Base-by-base conservation (phyloP, 148 eudicot genomes). In the Linanthus parryae region DNA sequence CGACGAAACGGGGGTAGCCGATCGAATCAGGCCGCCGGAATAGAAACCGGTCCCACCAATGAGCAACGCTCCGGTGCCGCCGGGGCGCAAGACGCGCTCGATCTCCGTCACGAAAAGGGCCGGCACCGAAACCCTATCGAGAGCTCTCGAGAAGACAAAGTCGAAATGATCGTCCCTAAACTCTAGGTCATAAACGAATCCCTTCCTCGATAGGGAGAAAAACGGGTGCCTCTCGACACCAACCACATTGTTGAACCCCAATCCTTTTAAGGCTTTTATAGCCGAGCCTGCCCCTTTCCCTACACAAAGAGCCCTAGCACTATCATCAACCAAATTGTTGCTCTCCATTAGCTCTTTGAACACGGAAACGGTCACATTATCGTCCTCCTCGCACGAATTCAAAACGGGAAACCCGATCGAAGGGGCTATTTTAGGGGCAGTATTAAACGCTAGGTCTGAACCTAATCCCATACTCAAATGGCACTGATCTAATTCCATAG, bases 71-170 rank as follows among this genome's bases (percentile, higher is more conserved):
- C 85, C 94, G 5, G 68, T 52, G 14, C 94, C 97, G 29, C 84
- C 87, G 0, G 97, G 83, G 15, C 77, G 76, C 17, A 89, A 70
- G 50, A 89, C 64, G 13, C 97, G 90, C 70, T 89, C 97, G 9
- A 89, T 72, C 71, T 89, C 97, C 34, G 48, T 59, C 48, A 84
- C 83, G 19, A 85, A 78, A 30, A 89, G 77, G 3, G 87, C 83
- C 1, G 97, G 97, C 21, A 85, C 74, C 2, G 84, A 73, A 25
- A 82, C 82, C 77, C 70, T 68, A 50, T 79, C 86, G 28, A 89
- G 71, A 63, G 78, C 94, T 58, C 77, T 64, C 0, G 83, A 72
- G 44, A 84, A 68, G 55, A 82, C 83, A 17, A 89, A 82, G 42
- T 82, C 84, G 52, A 77, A 89, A 19, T 41, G 58, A 57, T 71